Evolutionary conservation across 306 rosid species (phyloP).

Genomic region (Benincasa hispida): DNA sequence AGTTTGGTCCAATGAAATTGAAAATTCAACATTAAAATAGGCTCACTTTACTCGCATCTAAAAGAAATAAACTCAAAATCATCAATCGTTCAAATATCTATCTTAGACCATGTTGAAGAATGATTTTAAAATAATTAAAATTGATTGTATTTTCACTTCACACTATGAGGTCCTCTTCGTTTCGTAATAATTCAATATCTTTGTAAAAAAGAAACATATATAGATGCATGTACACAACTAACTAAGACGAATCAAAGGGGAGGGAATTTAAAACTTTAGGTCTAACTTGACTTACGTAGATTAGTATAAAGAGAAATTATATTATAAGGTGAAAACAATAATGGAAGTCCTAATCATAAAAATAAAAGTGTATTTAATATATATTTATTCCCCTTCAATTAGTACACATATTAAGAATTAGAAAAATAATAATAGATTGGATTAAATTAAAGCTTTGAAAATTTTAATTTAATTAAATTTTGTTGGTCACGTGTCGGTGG

Average conservation of each 20-base stretch:
- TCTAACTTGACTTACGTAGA: not conserved
- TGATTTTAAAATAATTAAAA: too few relatives aligned
- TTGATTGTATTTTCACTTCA: too few relatives aligned
- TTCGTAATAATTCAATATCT: too few relatives aligned
- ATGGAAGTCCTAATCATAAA: not conserved
- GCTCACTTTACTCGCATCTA: not conserved
- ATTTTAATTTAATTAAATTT: not conserved
- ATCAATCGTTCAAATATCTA: too few relatives aligned
- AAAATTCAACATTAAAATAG: too few relatives aligned
- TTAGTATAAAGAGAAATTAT: not conserved
- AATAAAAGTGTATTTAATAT: not conserved
- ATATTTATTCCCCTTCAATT: not conserved
- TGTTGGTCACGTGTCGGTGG: slow-evolving; percentile 14
- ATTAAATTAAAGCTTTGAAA: not conserved
- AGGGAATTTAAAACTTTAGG: not conserved
- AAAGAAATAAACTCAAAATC: not conserved
- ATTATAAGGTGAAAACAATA: not conserved
- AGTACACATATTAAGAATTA: not conserved
- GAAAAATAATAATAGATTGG: not conserved
- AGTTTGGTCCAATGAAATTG: not conserved
- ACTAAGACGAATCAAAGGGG: not conserved
- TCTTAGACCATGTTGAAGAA: too few relatives aligned
- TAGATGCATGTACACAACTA: not conserved
- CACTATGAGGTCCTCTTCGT: too few relatives aligned
- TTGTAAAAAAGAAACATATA: too few relatives aligned